Evolutionary conservation across 495 filamentous ascomycete genomes (phyloP).

Genomic region (Xylaria cubensis): DNA sequence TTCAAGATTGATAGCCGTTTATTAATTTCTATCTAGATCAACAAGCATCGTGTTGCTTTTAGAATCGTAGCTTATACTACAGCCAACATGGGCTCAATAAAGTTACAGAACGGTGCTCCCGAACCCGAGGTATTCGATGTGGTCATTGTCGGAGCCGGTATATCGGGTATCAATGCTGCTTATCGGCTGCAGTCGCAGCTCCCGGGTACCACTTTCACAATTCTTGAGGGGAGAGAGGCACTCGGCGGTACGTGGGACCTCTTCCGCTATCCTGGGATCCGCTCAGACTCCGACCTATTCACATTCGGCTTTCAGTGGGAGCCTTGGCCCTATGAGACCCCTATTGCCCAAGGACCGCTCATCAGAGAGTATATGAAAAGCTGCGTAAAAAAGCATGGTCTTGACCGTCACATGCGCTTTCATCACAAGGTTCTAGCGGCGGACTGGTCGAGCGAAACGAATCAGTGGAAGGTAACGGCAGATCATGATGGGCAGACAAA

Average conservation of each 20-base stretch:
- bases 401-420: slow-evolving; percentile 67
- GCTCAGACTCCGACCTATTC: slow-evolving; percentile 71
- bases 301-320: slow-evolving; percentile 67
- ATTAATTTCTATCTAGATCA: not conserved
- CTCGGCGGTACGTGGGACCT: slow-evolving; percentile 78
- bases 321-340: slow-evolving; percentile 64
- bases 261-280: slow-evolving; percentile 73
- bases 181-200: slow-evolving; percentile 70
- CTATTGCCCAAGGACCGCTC: slow-evolving; percentile 65
- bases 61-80: not conserved
- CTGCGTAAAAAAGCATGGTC: slow-evolving; percentile 62
- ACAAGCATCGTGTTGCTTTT: too few relatives aligned
- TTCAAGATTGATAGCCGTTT: not conserved
- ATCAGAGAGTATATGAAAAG: slow-evolving; percentile 70
- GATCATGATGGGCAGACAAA: slow-evolving; percentile 51
- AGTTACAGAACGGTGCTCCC: not conserved
- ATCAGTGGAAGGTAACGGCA: slow-evolving; percentile 67
- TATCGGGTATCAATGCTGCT: slow-evolving; percentile 77
- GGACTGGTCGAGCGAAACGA: slow-evolving; percentile 66
- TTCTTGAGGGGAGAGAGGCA: slow-evolving; percentile 66
- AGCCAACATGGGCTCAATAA: slow-evolving; percentile 8
- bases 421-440: slow-evolving; percentile 60
- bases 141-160: slow-evolving; percentile 73
- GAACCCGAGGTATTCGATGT: slow-evolving; percentile 57
- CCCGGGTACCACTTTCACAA: slow-evolving; percentile 61